Base-by-base conservation (phyloP, 495 filamentous ascomycete genomes). In the Penicillium cosmopolitanum region DNA sequence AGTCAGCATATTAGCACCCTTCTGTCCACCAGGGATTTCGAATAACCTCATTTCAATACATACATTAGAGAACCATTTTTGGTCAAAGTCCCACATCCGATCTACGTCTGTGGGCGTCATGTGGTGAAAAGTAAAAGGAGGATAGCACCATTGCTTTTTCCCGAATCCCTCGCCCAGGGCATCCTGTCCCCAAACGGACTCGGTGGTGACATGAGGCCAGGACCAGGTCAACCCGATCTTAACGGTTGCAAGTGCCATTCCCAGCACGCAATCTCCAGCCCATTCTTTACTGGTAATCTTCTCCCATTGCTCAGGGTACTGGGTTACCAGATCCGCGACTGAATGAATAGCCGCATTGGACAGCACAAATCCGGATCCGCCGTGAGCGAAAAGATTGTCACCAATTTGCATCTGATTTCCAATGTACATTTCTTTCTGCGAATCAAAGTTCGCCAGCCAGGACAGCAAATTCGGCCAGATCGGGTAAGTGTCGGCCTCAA, bases 401-500 rank as follows among this genome's bases (percentile, higher is more conserved):
- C 64, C 71, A 19, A 78, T 77, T 60, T 73, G 73, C 74, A 84
- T 78, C 72, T 82, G 75, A 44, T 73, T 76, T 0, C 85, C 86
- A 28, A 88, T 73, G 66, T 89, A 89, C 25, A 77, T 62, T 34
- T 78, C 73, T 18, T 76, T 60, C 8, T 69, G 56, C 11, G 78
- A 71, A 58, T 86, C 79, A 10, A 88, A 72, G 28, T 72, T 71
- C 19, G 56, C 65, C 28, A 89, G 65, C 72, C 84, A 87, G n/a
- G 72, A 74, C 33, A 87, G 73, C 53, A 89, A 66, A 50, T 84
- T 87, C 63, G 81, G 74, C 85, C 85, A 89, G 47, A 88, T 73
- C 23, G 87, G 64, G 63, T 87, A 89, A 1, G 87, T 87, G 66
- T 91, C 87, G 0, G 84, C 83, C 59, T 89, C 87, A 65, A 87